Evolutionary conservation across 2,329 filamentous ascomycete genomes (phyloP), one percentile per base, ranked within the genome.

Genomic region (Fusarium chlamydosporum): DNA sequence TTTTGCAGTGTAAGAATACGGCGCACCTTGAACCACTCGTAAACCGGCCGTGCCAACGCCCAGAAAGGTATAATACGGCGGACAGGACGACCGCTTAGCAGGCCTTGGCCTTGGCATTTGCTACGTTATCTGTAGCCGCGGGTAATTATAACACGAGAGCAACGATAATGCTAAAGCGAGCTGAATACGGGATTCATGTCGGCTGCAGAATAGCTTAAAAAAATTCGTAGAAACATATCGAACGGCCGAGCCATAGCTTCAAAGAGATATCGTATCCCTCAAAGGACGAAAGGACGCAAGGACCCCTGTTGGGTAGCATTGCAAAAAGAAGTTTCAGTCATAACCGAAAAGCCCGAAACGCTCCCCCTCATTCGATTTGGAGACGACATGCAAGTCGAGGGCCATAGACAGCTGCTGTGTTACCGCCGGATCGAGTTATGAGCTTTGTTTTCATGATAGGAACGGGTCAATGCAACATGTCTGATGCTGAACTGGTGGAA

Each of bases 41-140:
- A 60, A 63, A 61, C 40, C 27, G 48, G 37, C 59, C 61, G 54
- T 67, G 56, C 66, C 67, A 71, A 65, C 61, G 50, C 66, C 64
- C 55, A 73, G 65, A 65, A 52, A 51, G 70, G 55, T 58, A 65
- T 64, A 64, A 73, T 58, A 61, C 66, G 48, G 63, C 60, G 54
- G 53, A 29, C 47, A 61, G 59, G 58, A 53, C 61, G 37, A 55
- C 50, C 27, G 48, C 67, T 70, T 70, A 48, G 62, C 62, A 70
- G 63, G 54, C 67, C 42, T 29, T 18, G 20, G 51, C 20, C 67
- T 70, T 68, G 67, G 67, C 67, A 34, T 65, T 52, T 59, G 63
- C 63, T 41, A 67, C 48, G 40, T 48, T 57, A 41, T 61, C 43
- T 47, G 38, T 53, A 57, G 51, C 45, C 26, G 38, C 52, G 60